phyloP scores from a whole-genome alignment of 805 yeast species.

The Pichia heedii region DNA sequence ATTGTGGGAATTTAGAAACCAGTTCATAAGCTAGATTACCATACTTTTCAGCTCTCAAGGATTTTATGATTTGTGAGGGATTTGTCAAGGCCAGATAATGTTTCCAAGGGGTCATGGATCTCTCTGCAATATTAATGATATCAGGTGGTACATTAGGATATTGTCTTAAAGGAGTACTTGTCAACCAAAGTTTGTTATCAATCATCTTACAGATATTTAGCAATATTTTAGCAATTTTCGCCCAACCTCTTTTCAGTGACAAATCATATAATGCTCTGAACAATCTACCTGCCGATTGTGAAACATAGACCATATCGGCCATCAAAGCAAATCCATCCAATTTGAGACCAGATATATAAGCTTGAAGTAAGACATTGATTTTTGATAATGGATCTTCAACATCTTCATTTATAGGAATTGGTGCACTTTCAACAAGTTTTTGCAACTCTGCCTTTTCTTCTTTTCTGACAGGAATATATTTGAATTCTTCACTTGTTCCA shows the following conservation, averaged over 20 bases:
- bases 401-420: slow-evolving; percentile 76
- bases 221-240: slow-evolving; percentile 46
- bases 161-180: slow-evolving; percentile 81
- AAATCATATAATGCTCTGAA: slow-evolving; percentile 81
- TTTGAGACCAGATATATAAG: slow-evolving; percentile 69
- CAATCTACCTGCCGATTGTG: slow-evolving; percentile 88
- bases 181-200: slow-evolving; percentile 74
- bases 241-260: slow-evolving; percentile 61
- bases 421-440: slow-evolving; percentile 62
- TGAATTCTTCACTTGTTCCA: slow-evolving; percentile 78
- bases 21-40: slow-evolving; percentile 54
- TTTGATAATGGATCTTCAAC: slow-evolving; percentile 68
- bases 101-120: slow-evolving; percentile 74
- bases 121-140: slow-evolving; percentile 65
- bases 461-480: slow-evolving; percentile 70
- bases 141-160: slow-evolving; percentile 63
- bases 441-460: slow-evolving; percentile 75
- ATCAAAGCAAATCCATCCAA: slow-evolving; percentile 85
- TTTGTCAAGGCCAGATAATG: slow-evolving; percentile 59
- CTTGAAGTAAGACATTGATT: slow-evolving; percentile 69
- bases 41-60: slow-evolving; percentile 59
- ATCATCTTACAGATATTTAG: slow-evolving; percentile 72
- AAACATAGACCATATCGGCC: slow-evolving; percentile 88
- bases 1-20: slow-evolving; percentile 63
- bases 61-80: slow-evolving; percentile 72